phyloP scores from a whole-genome alignment of 2,329 filamentous ascomycete species.

The Penicillium sp. region DNA sequence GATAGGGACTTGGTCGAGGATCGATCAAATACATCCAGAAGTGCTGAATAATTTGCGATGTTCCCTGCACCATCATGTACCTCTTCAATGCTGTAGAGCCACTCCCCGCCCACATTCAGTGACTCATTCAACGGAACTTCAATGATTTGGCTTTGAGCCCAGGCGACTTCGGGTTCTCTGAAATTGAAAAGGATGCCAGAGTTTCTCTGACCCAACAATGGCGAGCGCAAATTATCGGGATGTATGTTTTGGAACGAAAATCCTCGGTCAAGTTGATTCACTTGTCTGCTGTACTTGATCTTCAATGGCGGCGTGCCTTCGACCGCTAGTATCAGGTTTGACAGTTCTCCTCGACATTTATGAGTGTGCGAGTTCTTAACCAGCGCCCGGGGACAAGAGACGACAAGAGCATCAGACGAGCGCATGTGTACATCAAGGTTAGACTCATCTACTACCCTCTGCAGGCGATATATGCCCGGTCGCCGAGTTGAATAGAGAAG shows the following conservation, averaged over 20 bases:
- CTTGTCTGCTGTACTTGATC: conserved; percentile 79
- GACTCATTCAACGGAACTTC: conserved; percentile 83
- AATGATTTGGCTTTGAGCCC: conserved; percentile 68
- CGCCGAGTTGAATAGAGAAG: conserved; percentile 67
- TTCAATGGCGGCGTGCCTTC: conserved; percentile 82
- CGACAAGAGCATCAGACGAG: conserved; percentile 69
- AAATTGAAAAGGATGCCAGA: conserved; percentile 52
- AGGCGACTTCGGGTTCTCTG: conserved; percentile 52
- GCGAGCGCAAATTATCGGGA: conserved; percentile 74
- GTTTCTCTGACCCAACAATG: conserved; percentile 56
- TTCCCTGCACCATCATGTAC: conserved; percentile 89
- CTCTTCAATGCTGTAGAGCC: conserved; percentile 85
- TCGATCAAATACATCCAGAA: conserved; percentile 51
- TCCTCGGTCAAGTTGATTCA: conserved; percentile 73
- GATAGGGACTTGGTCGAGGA: conserved; percentile 52
- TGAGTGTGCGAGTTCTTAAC: conserved; percentile 57
- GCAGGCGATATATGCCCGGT: conserved; percentile 79
- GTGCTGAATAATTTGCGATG: conserved; percentile 60
- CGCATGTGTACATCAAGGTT: conserved; percentile 81
- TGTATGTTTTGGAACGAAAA: conserved; percentile 90
- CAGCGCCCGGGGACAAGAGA: conserved; percentile 70
- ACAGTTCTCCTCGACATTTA: conserved; percentile 79
- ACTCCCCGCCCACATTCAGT: conserved; percentile 66
- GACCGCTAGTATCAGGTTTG: conserved; percentile 72
- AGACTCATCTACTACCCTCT: conserved; percentile 81